phyloP scores from a whole-genome alignment of 1,284 basidiomycete genomes.

The Phylloboletellus chloephorus region DNA sequence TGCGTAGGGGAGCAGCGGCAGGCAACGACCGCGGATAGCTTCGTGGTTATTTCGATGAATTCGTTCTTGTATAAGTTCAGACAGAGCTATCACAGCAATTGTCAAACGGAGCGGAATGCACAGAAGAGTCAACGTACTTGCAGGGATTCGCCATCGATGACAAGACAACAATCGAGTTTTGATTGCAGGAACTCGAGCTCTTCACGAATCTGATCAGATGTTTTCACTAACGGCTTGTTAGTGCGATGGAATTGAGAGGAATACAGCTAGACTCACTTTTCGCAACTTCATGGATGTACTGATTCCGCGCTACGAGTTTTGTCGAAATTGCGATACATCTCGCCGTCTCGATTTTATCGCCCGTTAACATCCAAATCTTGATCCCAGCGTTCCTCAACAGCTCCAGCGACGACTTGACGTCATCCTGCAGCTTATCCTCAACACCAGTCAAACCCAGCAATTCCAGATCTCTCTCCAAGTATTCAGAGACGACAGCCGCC shows the following conservation, averaged over 20 bases:
- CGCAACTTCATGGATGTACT: slow-evolving; percentile 96
- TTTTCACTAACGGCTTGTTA: slow-evolving; percentile 59
- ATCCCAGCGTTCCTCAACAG: slow-evolving; percentile 92
- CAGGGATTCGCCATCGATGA: slow-evolving; percentile 97
- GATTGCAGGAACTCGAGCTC: slow-evolving; percentile 94
- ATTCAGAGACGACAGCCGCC: slow-evolving; percentile 65
- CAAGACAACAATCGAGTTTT: slow-evolving; percentile 94
- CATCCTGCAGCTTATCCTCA: slow-evolving; percentile 97
- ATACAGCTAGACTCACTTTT: slow-evolving; percentile 59
- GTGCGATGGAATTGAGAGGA: slow-evolving; percentile 1
- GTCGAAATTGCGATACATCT: slow-evolving; percentile 98
- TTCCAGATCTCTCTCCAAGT: slow-evolving; percentile 87
- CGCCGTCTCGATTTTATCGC: slow-evolving; percentile 99
- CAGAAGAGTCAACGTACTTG: slow-evolving; percentile 48
- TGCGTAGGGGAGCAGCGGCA: slow-evolving; percentile 98
- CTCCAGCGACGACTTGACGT: slow-evolving; percentile 92
- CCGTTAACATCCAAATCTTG: slow-evolving; percentile 99
- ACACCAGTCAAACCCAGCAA: slow-evolving; percentile 93
- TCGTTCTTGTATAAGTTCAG: slow-evolving; percentile 87
- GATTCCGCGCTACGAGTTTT: slow-evolving; percentile 92
- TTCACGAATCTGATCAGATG: slow-evolving; percentile 76
- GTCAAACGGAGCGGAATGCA: slow-evolving; percentile 1
- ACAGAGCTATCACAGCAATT: slow-evolving; percentile 57
- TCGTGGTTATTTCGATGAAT: slow-evolving; percentile 94
- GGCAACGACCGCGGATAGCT: slow-evolving; percentile 93